phyloP scores from a whole-genome alignment of 495 filamentous ascomycete genomes.

The Penicillium ochrochloron region DNA sequence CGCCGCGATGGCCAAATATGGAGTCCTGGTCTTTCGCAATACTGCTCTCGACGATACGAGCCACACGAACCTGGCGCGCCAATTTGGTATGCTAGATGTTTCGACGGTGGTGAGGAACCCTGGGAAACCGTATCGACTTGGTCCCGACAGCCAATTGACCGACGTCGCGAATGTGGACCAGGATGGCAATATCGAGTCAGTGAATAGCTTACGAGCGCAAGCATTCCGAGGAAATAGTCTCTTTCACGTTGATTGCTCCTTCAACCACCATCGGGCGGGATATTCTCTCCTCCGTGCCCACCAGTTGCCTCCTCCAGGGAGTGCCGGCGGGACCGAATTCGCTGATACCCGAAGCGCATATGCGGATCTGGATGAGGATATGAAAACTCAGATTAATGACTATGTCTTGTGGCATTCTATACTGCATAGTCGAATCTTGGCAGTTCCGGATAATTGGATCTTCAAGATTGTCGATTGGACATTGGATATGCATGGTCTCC shows the following conservation, averaged over 20 bases:
- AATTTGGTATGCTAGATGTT: constrained; percentile 44
- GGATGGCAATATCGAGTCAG: constrained; percentile 13
- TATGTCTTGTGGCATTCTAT: constrained; percentile 58
- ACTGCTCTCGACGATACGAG: constrained; percentile 53
- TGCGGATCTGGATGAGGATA: constrained; percentile 46
- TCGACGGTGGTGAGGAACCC: background rate
- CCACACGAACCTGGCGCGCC: constrained; percentile 56
- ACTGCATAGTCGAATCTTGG: constrained; percentile 55
- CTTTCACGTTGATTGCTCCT: constrained; percentile 48
- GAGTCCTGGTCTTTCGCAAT: constrained; percentile 56
- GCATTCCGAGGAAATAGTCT: constrained; percentile 50
- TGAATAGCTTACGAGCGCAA: background rate
- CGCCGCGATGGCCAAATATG: constrained; percentile 46
- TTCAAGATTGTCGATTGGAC: constrained; percentile 29
- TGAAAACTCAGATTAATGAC: constrained; percentile 47
- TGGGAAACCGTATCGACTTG: background rate
- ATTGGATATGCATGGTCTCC: background rate
- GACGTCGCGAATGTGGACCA: constrained; percentile 39
- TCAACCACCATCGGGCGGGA: constrained; percentile 52
- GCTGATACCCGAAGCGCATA: constrained; percentile 60
- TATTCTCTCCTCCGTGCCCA: constrained; percentile 58
- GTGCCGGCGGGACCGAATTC: constrained; percentile 60
- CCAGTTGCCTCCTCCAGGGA: constrained; percentile 52
- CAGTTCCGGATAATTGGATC: constrained; percentile 49
- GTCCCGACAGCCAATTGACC: constrained; percentile 45